Conservation (phyloP, 1,139 yeast species). For the Scheffersomyces stambukii region DNA sequence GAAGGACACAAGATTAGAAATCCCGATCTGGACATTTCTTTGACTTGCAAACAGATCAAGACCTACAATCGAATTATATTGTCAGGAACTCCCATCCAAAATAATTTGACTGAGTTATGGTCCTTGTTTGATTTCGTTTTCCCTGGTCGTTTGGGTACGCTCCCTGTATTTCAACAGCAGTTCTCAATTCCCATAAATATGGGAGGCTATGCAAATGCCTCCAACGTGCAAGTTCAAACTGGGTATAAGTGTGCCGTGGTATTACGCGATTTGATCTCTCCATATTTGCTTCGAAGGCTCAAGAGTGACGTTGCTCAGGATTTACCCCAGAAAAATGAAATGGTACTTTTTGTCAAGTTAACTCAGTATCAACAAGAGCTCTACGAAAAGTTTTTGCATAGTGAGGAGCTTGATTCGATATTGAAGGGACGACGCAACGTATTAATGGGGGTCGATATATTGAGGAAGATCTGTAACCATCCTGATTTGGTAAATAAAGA, state of each 20-base stretch:
- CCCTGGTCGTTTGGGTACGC: conserved; percentile 90
- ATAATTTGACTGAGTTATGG: conserved; percentile 89
- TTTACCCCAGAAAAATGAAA: conserved; percentile 87
- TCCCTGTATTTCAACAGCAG: conserved; percentile 91
- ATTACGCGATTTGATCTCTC: conserved; percentile 80
- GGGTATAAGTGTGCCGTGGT: conserved; percentile 96
- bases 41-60: conserved; percentile 76
- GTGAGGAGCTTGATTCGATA: conserved; percentile 73
- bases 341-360: conserved; percentile 85
- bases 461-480: conserved; percentile 92
- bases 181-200: conserved; percentile 89
- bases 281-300: conserved; percentile 80
- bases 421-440: conserved; percentile 76
- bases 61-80: conserved; percentile 81
- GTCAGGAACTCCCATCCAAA: conserved; percentile 96
- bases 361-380: conserved; percentile 72
- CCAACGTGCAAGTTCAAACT: conserved; percentile 92
- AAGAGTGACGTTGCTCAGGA: conserved; percentile 97
- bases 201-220: conserved; percentile 99
- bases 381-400: conserved; percentile 68
- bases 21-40: conserved; percentile 86
- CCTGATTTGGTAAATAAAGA: conserved; percentile 79
- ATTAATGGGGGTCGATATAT: conserved; percentile 81
- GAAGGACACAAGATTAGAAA: conserved; percentile 97
- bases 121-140: conserved; percentile 90